Base-by-base conservation (phyloP, 768 basidiomycete species). In the Leccinellum luteum region DNA sequence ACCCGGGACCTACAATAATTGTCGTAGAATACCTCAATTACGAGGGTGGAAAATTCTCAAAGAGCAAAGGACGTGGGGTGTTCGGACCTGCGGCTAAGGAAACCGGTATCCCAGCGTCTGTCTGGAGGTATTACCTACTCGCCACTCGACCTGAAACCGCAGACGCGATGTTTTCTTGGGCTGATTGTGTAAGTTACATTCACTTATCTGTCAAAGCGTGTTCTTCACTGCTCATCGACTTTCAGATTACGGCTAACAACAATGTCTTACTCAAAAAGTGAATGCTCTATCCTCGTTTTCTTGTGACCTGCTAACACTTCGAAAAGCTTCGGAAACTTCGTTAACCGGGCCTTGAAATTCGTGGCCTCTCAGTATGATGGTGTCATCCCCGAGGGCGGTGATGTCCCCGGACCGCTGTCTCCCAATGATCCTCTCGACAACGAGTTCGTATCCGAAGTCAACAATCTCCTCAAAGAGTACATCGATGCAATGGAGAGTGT, bases 31-130 rank as follows among this genome's bases (percentile, higher is more conserved):
- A 95, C 71, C 78, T 98, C 64, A 98, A 98, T 68, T 98, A 98
- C 73, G 97, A 99, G 71, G 92, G 94, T 27, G 95, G 95, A 38
- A 99, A 99, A 71, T 99, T 99, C 80, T 97, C 94, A 43, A 99
- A 99, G 77, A 94, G 93, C 67, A 86, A 91, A 62, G 94, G 94
- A 63, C 89, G 96, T 54, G 97, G 96, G 44, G 96, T 99, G 2
- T 99, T 99, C 62, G 97, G 97, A 27, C 93, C 94, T 55, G 88
- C 87, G 15, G 97, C 96, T 0, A 90, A 84, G 67, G 92, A 97
- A 58, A 96, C 97, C 3, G 94, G 94, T 3, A 89, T 97, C 45
- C 90, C 96, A 23, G 75, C 94, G 0, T 94, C 92, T 0, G 96
- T 98, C 8, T 99, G 96, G 97, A 80, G 97, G 57, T 99, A 96